Evolutionary conservation across 768 basidiomycete species (phyloP), one percentile per base, ranked within the genome.

Genomic region (Pleurotus djamor): DNA sequence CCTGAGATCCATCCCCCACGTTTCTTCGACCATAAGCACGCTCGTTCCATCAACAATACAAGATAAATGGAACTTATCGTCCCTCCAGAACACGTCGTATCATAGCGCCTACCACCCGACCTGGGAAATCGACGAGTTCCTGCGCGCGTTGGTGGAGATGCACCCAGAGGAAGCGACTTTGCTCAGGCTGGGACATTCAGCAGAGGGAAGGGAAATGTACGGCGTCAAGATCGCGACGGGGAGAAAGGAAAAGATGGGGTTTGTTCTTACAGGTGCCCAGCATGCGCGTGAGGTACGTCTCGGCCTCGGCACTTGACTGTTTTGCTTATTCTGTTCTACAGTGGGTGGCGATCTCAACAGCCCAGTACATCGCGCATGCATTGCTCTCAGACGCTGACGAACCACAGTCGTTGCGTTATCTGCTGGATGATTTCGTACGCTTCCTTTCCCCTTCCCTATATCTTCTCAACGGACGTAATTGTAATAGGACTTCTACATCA

Each of bases 321-420:
- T n/a, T n/a, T n/a, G n/a, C 59, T 38, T 17, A 37, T 21, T 44
- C 45, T 43, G 6, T 36, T 57, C 13, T n/a, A 33, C 52, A 92
- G 88, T 95, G 93, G 93, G 81, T 95, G 54, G 87, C 91, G 3
- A 86, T 89, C 0, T 80, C 91, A 0, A 83, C 91, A 0, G 76
- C 88, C 0, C 74, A 90, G 9, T 93, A 93, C 68, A 67, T 92
- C 43, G 80, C 87, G 0, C 92, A 95, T 65, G 81, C 86, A 0
- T 78, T 95, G 4, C 76, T 89, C 4, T 71, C 83, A 5, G 71
- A 85, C 57, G 54, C 73, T 0, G 72, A 78, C 0, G 81, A 86
- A 63, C 64, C 71, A 14, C 75, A 72, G 52, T 83, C 83, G 0
- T 71, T 84, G 33, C 68, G 74, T 0, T 64, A 67, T 33, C 77